Evolutionary conservation across 306 rosid species (phyloP), one percentile per base, ranked within the genome.

Genomic region (Rosa chinensis): DNA sequence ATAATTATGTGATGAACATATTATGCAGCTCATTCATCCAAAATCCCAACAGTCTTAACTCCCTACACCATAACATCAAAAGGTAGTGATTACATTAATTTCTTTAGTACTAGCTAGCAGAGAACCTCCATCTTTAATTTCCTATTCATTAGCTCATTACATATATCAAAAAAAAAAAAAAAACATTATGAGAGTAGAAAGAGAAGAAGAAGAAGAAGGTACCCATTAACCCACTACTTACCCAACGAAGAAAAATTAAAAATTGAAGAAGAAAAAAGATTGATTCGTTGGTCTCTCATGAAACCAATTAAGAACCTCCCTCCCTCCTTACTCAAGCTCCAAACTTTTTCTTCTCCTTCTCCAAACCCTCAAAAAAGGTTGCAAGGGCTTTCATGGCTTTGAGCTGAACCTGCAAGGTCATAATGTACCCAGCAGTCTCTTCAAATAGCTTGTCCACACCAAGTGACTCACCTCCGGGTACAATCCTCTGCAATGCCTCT

Each of bases 401-500:
- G 74, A 92, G 88, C 77, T 89, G 97, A 59, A 67, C 85, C 85
- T 90, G 98, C 85, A 95, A 86, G 5, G 91, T 73, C 78, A 91
- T 28, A 35, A 95, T 95, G 77, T 95, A 95, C 1, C 84, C 92
- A 28, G 99, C 99, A 44, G 99, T 95, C 72, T 92, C 91, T 75
- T 95, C 97, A 43, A 95, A 95, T 0, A 95, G 96, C 71, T 89
- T 83, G 84, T 92, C 99, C 11, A 89, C 93, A 2, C 87, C 97
- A 3, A 86, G 84, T 5, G 89, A 83, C 48, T 88, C 98, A 0
- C 97, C 96, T 6, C 92, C 92, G 0, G 99, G 99, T 39, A 95
- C 98, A 64, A 95, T 89, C 87, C 80, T 90, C 91, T 95, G 93
- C 85, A 95, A 86, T 76, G 98, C 92, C 73, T 87, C 79, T 28